These are phyloP conservation scores for Athelia sp. DNA, from an alignment of 1,284 basidiomycete species.

Conservation along the genomic window DNA sequence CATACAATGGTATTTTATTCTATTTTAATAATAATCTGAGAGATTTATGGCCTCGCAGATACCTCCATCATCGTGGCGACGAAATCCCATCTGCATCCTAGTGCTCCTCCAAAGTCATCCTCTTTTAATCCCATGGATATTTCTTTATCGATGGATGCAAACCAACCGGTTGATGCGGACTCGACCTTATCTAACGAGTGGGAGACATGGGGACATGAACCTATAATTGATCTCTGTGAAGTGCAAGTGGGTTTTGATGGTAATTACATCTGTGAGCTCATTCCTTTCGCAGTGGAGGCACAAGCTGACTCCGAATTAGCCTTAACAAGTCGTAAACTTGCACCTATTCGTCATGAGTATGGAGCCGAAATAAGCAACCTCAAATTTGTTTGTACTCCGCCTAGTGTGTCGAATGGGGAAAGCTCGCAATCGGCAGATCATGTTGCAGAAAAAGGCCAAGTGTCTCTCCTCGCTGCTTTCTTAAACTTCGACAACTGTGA, in stretches of 20 bases:
- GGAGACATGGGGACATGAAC: slow-evolving; percentile 60
- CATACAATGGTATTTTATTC: slow-evolving; percentile 49
- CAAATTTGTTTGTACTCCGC: slow-evolving; percentile 38
- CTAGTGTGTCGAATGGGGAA: slow-evolving; percentile 1
- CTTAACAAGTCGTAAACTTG: slow-evolving; percentile 22
- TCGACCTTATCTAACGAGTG: slow-evolving; percentile 38
- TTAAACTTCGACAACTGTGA: slow-evolving; percentile 60
- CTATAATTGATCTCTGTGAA: slow-evolving; percentile 56
- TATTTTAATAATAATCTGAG: slow-evolving; percentile 2
- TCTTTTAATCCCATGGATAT: slow-evolving; percentile 41
- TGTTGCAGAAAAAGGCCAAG: slow-evolving; percentile 18
- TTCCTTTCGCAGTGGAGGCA: slow-evolving; percentile 12
- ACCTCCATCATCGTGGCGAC: slow-evolving; percentile 60
- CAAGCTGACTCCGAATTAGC: not conserved
- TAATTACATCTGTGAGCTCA: slow-evolving; percentile 29
- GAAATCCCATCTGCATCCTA: slow-evolving; percentile 45
- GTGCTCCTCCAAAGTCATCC: slow-evolving; percentile 12
- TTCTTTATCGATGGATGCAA: slow-evolving; percentile 34
- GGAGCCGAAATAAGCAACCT: slow-evolving; percentile 36
- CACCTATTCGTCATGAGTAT: slow-evolving; percentile 34
- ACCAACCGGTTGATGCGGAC: slow-evolving; percentile 23
- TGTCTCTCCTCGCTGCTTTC: slow-evolving; percentile 49
- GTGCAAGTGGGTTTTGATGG: slow-evolving; percentile 48
- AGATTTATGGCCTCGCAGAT: slow-evolving; percentile 42
- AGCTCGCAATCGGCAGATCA: too few species aligned